Percentiles rank a stretch among this genome's conserved stretches.
These are phyloP conservation scores for Colletotrichum liaoningense DNA, from an alignment of 2,329 filamentous ascomycete genomes.

Conservation along the genomic window DNA sequence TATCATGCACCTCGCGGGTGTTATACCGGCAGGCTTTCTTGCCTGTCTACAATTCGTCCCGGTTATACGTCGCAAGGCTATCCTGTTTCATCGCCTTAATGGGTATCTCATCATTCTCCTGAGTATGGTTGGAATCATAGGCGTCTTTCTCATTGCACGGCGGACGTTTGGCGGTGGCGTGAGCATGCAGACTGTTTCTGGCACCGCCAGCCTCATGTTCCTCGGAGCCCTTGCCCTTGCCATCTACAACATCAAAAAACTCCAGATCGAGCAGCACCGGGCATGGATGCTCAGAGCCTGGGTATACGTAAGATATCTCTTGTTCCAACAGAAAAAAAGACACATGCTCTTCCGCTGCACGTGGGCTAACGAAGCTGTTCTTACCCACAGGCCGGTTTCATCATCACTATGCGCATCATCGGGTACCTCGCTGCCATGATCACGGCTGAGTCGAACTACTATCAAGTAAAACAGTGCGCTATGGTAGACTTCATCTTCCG, in stretches of 20 bases:
- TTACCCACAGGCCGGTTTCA: conserved; percentile 51
- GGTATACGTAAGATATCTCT: conserved; percentile 52
- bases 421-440: conserved; percentile 52
- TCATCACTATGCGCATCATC: conserved; percentile 62
- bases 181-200: conserved; percentile 58
- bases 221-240: conserved; percentile 57
- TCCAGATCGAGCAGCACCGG: conserved; percentile 73
- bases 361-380: neutral
- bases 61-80: conserved; percentile 55
- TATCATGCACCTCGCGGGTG: conserved; percentile 55
- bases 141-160: conserved; percentile 64
- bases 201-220: conserved; percentile 57
- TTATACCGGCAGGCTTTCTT: conserved; percentile 59
- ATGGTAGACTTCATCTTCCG: conserved; percentile 56
- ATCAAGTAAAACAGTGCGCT: conserved; percentile 55
- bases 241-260: conserved; percentile 66
- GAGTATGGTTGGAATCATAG: conserved; percentile 55
- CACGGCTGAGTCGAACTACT: conserved; percentile 42
- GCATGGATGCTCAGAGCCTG: conserved; percentile 72
- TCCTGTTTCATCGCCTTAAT: conserved; percentile 69
- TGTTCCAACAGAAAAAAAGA: neutral
- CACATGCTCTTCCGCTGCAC: neutral
- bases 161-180: conserved; percentile 65
- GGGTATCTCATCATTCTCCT: conserved; percentile 67
- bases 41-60: conserved; percentile 62